phyloP scores from a whole-genome alignment of 495 filamentous ascomycete species.

The Xylaria sp. region DNA sequence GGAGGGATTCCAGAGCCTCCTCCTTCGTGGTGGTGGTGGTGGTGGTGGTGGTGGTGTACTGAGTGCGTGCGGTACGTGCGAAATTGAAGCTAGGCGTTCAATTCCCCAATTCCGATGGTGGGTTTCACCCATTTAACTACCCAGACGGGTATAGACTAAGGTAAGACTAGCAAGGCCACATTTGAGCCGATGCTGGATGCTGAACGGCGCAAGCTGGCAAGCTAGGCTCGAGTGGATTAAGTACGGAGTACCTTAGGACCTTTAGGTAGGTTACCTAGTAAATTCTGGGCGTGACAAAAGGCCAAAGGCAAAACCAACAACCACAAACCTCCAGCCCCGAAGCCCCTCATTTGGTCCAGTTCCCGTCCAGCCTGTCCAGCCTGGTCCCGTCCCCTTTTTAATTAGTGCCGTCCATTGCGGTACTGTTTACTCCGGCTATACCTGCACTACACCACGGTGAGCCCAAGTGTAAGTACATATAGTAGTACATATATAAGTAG shows the following conservation, averaged over 20 bases:
- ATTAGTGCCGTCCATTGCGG: not conserved
- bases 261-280: too few relatives aligned
- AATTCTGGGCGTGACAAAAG: not conserved
- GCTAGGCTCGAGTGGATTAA: slow-evolving; percentile 17
- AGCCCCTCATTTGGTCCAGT: not conserved
- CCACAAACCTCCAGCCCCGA: slow-evolving; percentile 17
- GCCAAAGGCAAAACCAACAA: slow-evolving; percentile 13
- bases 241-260: not conserved
- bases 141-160: slow-evolving; percentile 19
- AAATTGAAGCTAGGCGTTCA: slow-evolving; percentile 31
- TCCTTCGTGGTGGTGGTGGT: not conserved
- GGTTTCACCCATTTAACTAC: slow-evolving; percentile 20
- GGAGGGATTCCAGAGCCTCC: slow-evolving; percentile 4
- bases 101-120: slow-evolving; percentile 25
- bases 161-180: slow-evolving; percentile 15
- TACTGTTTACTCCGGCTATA: too few relatives aligned
- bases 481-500: too few relatives aligned
- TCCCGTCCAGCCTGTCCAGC: slow-evolving; percentile 5
- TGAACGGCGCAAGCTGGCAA: slow-evolving; percentile 19
- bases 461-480: not conserved
- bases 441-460: not conserved
- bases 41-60: not conserved
- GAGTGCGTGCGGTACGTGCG: not conserved
- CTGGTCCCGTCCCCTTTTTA: slow-evolving; percentile 5
- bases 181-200: slow-evolving; percentile 11